These are phyloP conservation scores for Lentinula edodes DNA, from an alignment of 768 basidiomycete species.

Conservation along the genomic window DNA sequence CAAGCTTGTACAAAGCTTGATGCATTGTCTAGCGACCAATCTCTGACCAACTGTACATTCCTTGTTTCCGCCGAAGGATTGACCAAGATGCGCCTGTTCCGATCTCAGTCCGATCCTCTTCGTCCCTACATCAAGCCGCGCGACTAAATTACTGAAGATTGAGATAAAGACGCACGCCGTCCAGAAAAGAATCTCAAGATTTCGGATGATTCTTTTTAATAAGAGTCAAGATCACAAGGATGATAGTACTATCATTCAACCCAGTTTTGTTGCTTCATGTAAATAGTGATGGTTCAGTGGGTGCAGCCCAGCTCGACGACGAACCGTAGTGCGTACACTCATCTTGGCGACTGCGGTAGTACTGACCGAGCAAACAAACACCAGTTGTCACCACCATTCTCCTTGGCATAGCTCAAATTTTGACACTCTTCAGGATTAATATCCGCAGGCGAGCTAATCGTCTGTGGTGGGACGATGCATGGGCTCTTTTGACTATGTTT, in stretches of 20 bases:
- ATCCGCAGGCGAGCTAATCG: not conserved
- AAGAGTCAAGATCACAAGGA: not conserved
- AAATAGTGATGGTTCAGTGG: conserved; percentile 8
- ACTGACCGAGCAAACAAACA: not conserved
- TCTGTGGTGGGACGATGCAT: conserved; percentile 11
- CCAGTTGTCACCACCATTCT: conserved; percentile 4
- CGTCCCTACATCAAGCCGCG: not conserved
- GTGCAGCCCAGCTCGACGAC: conserved; percentile 8
- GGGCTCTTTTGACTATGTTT: conserved; percentile 5
- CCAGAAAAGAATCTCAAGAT: not conserved
- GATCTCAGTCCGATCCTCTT: not conserved
- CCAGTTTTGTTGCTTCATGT: conserved; percentile 2
- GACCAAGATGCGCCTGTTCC: not conserved
- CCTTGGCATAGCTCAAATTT: conserved; percentile 3
- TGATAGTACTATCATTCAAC: not conserved
- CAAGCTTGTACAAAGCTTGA: not conserved
- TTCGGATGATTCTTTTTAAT: not conserved
- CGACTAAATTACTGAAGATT: not conserved
- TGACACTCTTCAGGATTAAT: conserved; percentile 1
- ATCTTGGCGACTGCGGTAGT: not conserved
- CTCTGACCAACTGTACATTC: not conserved
- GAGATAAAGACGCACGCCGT: not conserved
- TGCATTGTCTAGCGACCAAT: not conserved
- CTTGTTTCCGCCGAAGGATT: not conserved
- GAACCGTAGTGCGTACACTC: conserved; percentile 5